Evolutionary conservation across 163 green algal genomes (phyloP).

Genomic region (Chloromonas sp.): DNA sequence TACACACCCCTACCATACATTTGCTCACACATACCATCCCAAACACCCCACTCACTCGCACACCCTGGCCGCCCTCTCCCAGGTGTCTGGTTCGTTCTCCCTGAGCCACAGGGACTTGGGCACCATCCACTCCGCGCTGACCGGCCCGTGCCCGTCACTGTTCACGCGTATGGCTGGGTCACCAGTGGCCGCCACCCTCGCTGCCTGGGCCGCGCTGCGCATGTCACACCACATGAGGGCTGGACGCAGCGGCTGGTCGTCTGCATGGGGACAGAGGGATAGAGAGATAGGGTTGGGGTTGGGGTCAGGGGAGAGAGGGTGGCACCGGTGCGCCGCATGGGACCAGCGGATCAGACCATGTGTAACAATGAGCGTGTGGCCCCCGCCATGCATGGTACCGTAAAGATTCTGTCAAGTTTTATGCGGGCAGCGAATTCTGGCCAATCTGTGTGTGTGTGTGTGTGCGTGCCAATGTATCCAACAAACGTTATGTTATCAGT

Average conservation of each 20-base stretch:
- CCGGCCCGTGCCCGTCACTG: constrained; percentile 55
- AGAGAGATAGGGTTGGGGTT: background rate
- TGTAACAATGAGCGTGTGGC: background rate
- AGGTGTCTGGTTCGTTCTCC: constrained; percentile 48
- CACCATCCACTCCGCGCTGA: constrained; percentile 78
- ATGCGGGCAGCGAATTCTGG: too few relatives aligned
- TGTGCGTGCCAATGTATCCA: too few relatives aligned
- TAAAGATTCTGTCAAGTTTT: too few relatives aligned
- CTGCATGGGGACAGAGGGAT: constrained; percentile 8
- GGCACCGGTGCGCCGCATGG: background rate
- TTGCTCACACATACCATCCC: too few relatives aligned
- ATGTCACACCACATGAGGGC: constrained; percentile 20
- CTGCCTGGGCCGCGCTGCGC: constrained; percentile 39
- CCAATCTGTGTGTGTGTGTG: too few relatives aligned
- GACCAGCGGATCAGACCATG: background rate
- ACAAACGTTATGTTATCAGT: too few relatives aligned
- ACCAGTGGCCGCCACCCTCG: constrained; percentile 30
- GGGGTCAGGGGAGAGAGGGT: background rate
- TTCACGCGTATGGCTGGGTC: constrained; percentile 58
- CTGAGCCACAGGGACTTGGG: constrained; percentile 76
- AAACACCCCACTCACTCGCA: constrained; percentile 19
- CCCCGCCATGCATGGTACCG: background rate
- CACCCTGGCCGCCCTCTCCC: constrained; percentile 13
- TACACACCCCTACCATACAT: too few relatives aligned
- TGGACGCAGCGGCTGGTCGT: constrained; percentile 3